Evolutionary conservation across 1,284 basidiomycete genomes (phyloP).

Genomic region (Ganoderma boninense): DNA sequence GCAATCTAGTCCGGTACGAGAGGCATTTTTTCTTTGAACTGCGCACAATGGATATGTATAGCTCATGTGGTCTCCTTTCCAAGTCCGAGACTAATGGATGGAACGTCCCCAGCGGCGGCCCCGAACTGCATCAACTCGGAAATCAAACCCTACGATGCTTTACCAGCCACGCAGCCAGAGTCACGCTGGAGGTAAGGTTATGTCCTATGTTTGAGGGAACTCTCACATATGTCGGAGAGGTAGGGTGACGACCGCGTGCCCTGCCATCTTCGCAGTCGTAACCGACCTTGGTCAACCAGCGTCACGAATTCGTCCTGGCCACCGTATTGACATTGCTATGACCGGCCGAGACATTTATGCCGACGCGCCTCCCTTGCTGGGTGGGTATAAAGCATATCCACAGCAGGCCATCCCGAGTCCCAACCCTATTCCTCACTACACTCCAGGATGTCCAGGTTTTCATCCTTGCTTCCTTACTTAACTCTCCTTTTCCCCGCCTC

Average conservation of each 20-base stretch:
- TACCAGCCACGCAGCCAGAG: neutral
- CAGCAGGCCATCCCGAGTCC: neutral
- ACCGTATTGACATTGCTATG: neutral
- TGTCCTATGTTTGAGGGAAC: neutral
- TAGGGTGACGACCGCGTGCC: neutral
- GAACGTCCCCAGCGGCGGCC: neutral
- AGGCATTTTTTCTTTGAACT: neutral
- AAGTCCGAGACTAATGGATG: neutral
- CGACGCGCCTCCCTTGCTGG: neutral
- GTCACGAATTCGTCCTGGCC: neutral
- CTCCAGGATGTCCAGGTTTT: constrained; percentile 22
- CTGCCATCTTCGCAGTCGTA: neutral
- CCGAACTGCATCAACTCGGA: neutral
- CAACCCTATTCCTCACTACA: neutral
- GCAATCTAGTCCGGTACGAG: neutral
- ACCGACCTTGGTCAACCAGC: neutral
- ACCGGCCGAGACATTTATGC: neutral
- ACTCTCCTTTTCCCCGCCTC: constrained; percentile 17
- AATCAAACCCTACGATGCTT: neutral
- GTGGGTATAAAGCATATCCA: neutral
- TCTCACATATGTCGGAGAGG: neutral
- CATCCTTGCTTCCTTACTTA: constrained; percentile 24
- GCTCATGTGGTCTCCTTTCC: neutral
- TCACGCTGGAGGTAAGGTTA: neutral
- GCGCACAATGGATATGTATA: neutral